Conservation (phyloP, 495 filamentous ascomycete genomes). For the Penicillium mononematosum region DNA sequence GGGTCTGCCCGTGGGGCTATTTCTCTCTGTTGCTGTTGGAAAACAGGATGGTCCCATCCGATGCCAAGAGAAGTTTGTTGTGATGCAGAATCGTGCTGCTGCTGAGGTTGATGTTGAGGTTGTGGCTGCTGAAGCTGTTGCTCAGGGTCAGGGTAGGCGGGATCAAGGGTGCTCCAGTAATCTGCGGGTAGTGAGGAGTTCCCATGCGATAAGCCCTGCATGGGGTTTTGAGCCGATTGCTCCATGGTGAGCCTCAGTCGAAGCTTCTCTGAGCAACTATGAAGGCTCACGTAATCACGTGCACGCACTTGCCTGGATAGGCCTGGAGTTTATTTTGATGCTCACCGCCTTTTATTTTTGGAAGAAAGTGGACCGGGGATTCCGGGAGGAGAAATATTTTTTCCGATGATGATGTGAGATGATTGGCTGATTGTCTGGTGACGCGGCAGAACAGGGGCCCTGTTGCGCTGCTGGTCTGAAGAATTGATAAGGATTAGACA, state of each 20-base stretch:
- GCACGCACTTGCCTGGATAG: neutral
- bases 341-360: slow-evolving; percentile 6
- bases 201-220: slow-evolving; percentile 35
- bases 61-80: slow-evolving; percentile 10
- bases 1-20: slow-evolving; percentile 26
- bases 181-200: slow-evolving; percentile 30
- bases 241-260: slow-evolving; percentile 36
- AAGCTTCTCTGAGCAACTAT: slow-evolving; percentile 14
- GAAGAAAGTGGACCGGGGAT: neutral
- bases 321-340: neutral
- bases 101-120: slow-evolving; percentile 20
- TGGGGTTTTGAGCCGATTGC: slow-evolving; percentile 36
- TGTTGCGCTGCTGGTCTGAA: slow-evolving; percentile 11
- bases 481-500: slow-evolving; percentile 15
- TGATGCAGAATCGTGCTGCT: slow-evolving; percentile 15
- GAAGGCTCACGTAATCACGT: slow-evolving; percentile 15
- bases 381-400: neutral
- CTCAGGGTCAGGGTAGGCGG: slow-evolving; percentile 34
- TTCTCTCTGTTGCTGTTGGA: slow-evolving; percentile 26
- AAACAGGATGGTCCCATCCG: slow-evolving; percentile 16
- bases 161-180: slow-evolving; percentile 42
- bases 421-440: slow-evolving; percentile 2
- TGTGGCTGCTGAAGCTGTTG: slow-evolving; percentile 28
- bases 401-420: slow-evolving; percentile 1
- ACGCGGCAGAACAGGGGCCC: slow-evolving; percentile 9